Conservation (phyloP, 2,329 filamentous ascomycete species). For the Alternaria sp. region DNA sequence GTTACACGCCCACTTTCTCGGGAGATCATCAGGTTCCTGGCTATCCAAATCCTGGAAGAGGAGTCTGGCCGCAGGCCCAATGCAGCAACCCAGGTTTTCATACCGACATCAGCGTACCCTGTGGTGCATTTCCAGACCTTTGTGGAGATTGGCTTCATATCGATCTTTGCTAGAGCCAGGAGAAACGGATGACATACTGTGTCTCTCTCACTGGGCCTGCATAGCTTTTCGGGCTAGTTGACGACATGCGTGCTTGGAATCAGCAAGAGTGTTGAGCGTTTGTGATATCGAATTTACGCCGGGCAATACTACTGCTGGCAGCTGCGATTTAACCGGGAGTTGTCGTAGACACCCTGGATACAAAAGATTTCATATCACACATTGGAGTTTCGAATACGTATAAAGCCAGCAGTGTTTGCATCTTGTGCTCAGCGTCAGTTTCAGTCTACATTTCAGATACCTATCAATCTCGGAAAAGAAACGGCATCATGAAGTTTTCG, state of each 20-base stretch:
- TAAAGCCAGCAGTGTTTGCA: slow-evolving; percentile 15
- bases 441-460: not conserved
- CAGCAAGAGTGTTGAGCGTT: not conserved
- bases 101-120: not conserved
- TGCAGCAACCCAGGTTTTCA: not conserved
- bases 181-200: not conserved
- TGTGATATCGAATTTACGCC: not conserved
- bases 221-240: not conserved
- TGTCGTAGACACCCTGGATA: not conserved
- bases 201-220: not conserved
- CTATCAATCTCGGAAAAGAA: not conserved
- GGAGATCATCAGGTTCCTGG: not conserved
- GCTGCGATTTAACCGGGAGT: not conserved
- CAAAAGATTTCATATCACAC: not conserved
- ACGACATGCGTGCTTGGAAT: not conserved
- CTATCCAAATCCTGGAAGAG: not conserved
- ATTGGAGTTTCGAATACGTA: slow-evolving; percentile 7
- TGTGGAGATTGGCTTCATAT: not conserved
- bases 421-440: not conserved
- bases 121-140: not conserved
- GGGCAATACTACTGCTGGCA: not conserved
- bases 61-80: not conserved
- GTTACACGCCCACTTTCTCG: not conserved
- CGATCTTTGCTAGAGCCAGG: not conserved
- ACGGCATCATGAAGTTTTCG: slow-evolving; percentile 38